Conservation (phyloP, 495 filamentous ascomycete genomes). For the Halenospora varia region DNA sequence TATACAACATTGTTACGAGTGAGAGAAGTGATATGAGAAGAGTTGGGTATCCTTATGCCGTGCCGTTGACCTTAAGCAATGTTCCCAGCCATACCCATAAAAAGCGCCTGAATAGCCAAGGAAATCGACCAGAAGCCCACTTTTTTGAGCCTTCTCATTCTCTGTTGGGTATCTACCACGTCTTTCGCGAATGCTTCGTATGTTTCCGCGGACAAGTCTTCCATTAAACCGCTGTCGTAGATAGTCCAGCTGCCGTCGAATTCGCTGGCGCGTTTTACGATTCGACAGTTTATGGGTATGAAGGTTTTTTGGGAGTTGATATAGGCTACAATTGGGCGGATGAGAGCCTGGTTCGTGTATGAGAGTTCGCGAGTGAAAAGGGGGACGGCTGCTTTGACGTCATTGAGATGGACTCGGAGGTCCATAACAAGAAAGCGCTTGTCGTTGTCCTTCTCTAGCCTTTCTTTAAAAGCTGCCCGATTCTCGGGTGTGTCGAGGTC, state of each 20-base stretch:
- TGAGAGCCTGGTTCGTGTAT: conserved; percentile 92
- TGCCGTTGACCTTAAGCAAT: conserved; percentile 47
- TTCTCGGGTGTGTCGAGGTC: conserved; percentile 21
- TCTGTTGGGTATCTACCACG: conserved; percentile 79
- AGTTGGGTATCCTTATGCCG: background rate
- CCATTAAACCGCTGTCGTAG: conserved; percentile 91
- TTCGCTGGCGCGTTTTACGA: conserved; percentile 80
- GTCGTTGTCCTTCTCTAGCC: conserved; percentile 36
- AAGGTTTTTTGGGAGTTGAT: conserved; percentile 92
- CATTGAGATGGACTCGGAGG: conserved; percentile 83
- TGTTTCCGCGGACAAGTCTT: conserved; percentile 89
- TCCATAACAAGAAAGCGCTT: conserved; percentile 84
- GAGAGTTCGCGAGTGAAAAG: conserved; percentile 85
- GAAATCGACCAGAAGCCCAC: conserved; percentile 95
- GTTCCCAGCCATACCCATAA: conserved; percentile 90
- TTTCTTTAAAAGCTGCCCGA: conserved; percentile 13
- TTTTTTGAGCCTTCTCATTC: conserved; percentile 85
- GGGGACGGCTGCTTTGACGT: conserved; percentile 85
- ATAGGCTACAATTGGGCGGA: conserved; percentile 97
- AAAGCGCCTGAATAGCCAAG: conserved; percentile 86
- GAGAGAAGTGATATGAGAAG: conserved; percentile 5
- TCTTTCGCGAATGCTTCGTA: conserved; percentile 89
- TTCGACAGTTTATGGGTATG: conserved; percentile 90
- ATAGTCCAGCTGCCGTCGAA: conserved; percentile 97
- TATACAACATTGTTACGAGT: conserved; percentile 8